Evolutionary conservation across 306 rosid species (phyloP).

Genomic region (Cucurbita pepo): DNA sequence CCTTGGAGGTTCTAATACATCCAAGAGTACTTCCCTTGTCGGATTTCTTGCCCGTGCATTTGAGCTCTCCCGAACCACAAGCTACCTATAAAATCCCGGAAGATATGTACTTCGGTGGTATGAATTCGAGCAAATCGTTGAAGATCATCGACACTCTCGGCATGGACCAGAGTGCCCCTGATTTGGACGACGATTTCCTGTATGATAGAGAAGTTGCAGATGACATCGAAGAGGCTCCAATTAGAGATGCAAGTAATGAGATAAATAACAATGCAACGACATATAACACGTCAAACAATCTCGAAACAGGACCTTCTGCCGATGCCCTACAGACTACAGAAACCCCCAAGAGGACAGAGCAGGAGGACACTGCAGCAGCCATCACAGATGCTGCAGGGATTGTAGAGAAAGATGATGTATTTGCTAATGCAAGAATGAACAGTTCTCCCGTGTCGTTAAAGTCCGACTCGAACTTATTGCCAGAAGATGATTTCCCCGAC

Average conservation of each 20-base stretch:
- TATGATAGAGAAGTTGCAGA: conserved; percentile 28
- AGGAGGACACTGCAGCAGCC: conserved; percentile 5
- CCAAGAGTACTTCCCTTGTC: conserved; percentile 60
- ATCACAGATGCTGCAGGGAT: conserved; percentile 1
- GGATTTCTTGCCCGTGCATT: conserved; percentile 17
- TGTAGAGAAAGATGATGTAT: background rate
- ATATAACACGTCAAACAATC: conserved; percentile 10
- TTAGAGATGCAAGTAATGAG: conserved; percentile 10
- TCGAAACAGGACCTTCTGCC: conserved; percentile 5
- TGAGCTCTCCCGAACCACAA: conserved; percentile 13
- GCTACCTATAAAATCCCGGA: conserved; percentile 15
- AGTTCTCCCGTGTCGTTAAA: conserved; percentile 8
- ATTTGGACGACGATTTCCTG: conserved; percentile 25
- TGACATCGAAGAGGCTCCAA: conserved; percentile 22
- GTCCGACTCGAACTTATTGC: conserved; percentile 6
- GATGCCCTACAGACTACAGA: conserved; percentile 12
- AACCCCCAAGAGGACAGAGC: conserved; percentile 13
- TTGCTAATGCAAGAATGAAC: conserved; percentile 7
- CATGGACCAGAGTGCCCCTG: conserved; percentile 11
- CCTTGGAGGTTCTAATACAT: conserved; percentile 81
- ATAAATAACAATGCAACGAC: conserved; percentile 11
- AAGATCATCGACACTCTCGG: conserved; percentile 14
- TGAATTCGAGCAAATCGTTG: conserved; percentile 9
- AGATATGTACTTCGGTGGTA: conserved; percentile 11
- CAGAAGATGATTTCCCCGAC: conserved; percentile 41